Base-by-base conservation (phyloP, 257 asterid genomes). In the Pogostemon cablin region DNA sequence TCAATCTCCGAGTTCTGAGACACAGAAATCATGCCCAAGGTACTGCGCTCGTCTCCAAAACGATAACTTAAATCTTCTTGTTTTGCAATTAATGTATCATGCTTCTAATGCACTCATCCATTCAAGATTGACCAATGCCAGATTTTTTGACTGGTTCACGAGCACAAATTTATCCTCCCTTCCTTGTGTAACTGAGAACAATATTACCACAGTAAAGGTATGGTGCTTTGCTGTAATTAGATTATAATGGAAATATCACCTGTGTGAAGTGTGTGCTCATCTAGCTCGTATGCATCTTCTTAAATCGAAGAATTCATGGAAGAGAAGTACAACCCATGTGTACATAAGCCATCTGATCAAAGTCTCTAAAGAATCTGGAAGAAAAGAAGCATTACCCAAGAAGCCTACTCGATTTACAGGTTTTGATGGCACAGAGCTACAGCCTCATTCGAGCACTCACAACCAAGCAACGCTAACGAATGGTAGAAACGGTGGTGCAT, bases 301-400 rank as follows among this genome's bases (percentile, higher is more conserved):
- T 35, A 67, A 73, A 71, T 75, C 85, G 42, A 83, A 72, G 78
- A 82, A 79, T 60, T 74, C 85, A 5, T 74, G 89, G 91, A 93
- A 83, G 83, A 83, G 92, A 80, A 74, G 93, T 58, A 63, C 83
- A 39, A 72, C 89, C 4, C 96, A 93, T 57, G 85, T 83, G 68
- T 79, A 87, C 81, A 77, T 93, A 69, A 47, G 89, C 71, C 85
- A 75, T 72, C 86, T 86, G 50, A 85, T 81, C 47, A 81, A 85
- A 72, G 87, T 49, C 82, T 52, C 80, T 69, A 83, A 87, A 83
- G 62, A 74, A 64, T 65, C 85, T 9, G 79, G 73, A 56, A 70
- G 37, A 68, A 78, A 77, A 47, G 83, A 77, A 44, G 68, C 62
- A 6, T 57, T 60, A 17, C 80, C 9, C 9, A 69, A 65, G 79